phyloP scores from a whole-genome alignment of 306 rosid species.

The Fragaria ananassa region DNA sequence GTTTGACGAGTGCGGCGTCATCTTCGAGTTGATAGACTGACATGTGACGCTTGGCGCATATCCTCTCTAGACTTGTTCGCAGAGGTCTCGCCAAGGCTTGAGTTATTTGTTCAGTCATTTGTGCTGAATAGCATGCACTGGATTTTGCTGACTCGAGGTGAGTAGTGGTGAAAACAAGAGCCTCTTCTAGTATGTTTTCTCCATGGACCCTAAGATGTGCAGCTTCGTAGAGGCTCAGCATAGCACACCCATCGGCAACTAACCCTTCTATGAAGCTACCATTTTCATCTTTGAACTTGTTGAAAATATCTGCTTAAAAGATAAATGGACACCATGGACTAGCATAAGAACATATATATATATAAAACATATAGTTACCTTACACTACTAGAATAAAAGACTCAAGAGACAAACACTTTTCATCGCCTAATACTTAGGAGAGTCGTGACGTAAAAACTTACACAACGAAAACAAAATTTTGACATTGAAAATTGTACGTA shows the following conservation, averaged over 20 bases:
- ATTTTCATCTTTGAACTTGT: background rate
- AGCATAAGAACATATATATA: background rate
- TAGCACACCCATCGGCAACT: background rate
- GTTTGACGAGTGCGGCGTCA: background rate
- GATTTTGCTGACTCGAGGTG: slow-evolving; percentile 17
- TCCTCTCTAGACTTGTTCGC: slow-evolving; percentile 18
- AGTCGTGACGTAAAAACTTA: too few relatives aligned
- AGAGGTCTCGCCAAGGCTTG: slow-evolving; percentile 9
- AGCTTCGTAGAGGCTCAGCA: slow-evolving; percentile 28
- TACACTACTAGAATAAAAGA: too few relatives aligned
- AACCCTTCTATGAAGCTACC: slow-evolving; percentile 15
- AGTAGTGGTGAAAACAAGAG: background rate
- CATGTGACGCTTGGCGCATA: slow-evolving; percentile 22
- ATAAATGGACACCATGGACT: background rate
- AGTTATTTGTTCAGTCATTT: slow-evolving; percentile 11
- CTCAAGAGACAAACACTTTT: too few relatives aligned
- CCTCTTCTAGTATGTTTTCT: slow-evolving; percentile 14
- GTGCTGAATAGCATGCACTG: background rate
- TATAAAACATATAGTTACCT: too few relatives aligned
- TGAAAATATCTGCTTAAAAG: background rate
- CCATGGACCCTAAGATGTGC: slow-evolving; percentile 3
- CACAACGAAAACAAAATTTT: too few relatives aligned
- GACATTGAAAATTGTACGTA: background rate
- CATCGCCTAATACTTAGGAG: too few relatives aligned
- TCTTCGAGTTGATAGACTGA: slow-evolving; percentile 19